These are phyloP conservation scores for Boletus hoseneyae DNA, from an alignment of 1,284 basidiomycete species.

Conservation along the genomic window DNA sequence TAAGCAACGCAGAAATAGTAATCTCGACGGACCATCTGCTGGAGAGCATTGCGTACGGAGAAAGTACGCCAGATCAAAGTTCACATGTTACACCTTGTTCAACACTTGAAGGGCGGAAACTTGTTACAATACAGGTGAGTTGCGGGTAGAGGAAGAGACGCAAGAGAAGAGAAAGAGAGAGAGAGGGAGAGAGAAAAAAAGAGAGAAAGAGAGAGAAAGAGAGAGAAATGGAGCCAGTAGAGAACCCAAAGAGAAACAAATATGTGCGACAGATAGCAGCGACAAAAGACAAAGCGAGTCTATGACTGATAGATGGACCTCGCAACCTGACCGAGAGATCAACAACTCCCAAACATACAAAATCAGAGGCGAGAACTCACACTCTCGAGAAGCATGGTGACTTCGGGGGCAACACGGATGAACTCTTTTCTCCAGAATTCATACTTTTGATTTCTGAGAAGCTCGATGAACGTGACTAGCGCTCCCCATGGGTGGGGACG, in stretches of 20 bases:
- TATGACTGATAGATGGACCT: conserved; percentile 71
- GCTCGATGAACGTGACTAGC: conserved; percentile 89
- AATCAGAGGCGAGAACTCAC: conserved; percentile 43
- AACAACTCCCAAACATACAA: neutral
- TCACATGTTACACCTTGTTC: conserved; percentile 46
- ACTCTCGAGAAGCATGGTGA: conserved; percentile 75
- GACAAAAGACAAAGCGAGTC: conserved; percentile 51
- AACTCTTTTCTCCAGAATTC: conserved; percentile 87
- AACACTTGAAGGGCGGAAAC: conserved; percentile 55
- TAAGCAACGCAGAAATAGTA: conserved; percentile 11
- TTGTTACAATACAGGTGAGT: conserved; percentile 78
- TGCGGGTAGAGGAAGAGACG: conserved; percentile 31
- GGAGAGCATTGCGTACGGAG: conserved; percentile 14
- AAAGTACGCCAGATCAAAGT: conserved; percentile 35
- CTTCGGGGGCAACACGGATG: conserved; percentile 76
- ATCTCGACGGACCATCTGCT: conserved; percentile 16
- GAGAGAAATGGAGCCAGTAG: conserved; percentile 10
- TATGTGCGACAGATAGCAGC: conserved; percentile 46
- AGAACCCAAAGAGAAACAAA: conserved; percentile 47
- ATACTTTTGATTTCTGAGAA: conserved; percentile 80
- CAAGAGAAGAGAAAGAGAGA: conserved; percentile 27
- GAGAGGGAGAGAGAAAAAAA: too few relatives aligned
- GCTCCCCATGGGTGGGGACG: conserved; percentile 98
- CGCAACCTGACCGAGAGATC: conserved; percentile 49
- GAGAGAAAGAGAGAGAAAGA: conserved; percentile 38